Conservation (phyloP, 2,329 filamentous ascomycete genomes). For the Thelonectria discophora region DNA sequence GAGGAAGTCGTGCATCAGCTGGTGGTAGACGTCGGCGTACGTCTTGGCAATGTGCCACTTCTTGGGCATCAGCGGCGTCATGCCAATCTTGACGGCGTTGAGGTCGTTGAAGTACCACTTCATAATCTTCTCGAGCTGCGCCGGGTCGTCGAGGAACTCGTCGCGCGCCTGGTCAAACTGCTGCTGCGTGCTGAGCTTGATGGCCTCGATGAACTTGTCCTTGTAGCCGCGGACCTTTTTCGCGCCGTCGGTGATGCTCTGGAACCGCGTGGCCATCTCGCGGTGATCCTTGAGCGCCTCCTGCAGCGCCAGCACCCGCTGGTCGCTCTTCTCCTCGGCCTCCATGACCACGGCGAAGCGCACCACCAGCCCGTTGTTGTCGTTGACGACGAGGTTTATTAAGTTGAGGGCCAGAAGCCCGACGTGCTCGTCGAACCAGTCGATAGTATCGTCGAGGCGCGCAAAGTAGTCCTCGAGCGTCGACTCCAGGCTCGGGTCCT, state of each 20-base stretch:
- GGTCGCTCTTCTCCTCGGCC: conserved; percentile 96
- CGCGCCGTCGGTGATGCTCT: conserved; percentile 92
- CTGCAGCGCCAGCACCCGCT: conserved; percentile 87
- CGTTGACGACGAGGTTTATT: conserved; percentile 84
- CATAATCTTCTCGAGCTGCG: conserved; percentile 84
- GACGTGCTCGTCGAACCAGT: conserved; percentile 96
- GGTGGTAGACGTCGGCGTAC: conserved; percentile 90
- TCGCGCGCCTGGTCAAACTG: conserved; percentile 78
- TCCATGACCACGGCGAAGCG: conserved; percentile 91
- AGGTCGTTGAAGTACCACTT: conserved; percentile 99
- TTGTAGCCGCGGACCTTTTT: conserved; percentile 96
- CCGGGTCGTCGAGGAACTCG: conserved; percentile 84
- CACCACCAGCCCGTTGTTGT: conserved; percentile 90
- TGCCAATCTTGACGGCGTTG: conserved; percentile 91
- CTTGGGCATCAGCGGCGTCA: conserved; percentile 90
- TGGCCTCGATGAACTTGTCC: conserved; percentile 88
- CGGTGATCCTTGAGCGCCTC: conserved; percentile 96
- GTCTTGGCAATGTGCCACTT: conserved; percentile 96
- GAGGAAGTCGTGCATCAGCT: conserved; percentile 94
- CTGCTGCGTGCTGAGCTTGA: conserved; percentile 75
- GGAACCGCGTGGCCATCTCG: conserved; percentile 91
- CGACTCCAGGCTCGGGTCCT: conserved; percentile 76
- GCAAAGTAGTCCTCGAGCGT: conserved; percentile 92
- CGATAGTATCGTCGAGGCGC: conserved; percentile 84
- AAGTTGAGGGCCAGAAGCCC: conserved; percentile 88